These are phyloP conservation scores for Exophiala alcalophila DNA, from an alignment of 2,329 filamentous ascomycete species.

Conservation along the genomic window DNA sequence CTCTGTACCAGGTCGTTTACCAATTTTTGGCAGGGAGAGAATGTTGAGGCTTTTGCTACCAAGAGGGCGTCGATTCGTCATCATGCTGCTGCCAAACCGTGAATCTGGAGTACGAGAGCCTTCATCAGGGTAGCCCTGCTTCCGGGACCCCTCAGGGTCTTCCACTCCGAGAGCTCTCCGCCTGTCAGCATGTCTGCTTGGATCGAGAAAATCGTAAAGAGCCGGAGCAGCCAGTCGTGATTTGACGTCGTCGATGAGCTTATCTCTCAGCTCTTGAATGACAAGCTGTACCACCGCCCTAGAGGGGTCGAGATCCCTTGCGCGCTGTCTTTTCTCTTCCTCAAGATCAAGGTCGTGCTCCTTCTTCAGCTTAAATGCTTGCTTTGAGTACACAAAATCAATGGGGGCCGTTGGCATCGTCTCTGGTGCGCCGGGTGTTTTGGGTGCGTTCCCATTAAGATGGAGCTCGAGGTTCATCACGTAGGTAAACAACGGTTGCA, in stretches of 20 bases:
- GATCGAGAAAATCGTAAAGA: conserved; percentile 78
- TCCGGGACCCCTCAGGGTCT: conserved; percentile 62
- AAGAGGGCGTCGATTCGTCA: conserved; percentile 38
- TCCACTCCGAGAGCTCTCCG: conserved; percentile 74
- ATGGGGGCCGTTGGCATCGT: conserved; percentile 21
- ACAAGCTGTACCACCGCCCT: conserved; percentile 76
- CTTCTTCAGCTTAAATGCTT: conserved; percentile 52
- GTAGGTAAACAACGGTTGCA: conserved; percentile 86
- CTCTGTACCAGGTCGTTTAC: conserved; percentile 61
- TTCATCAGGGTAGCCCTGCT: conserved; percentile 60
- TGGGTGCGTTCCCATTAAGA: conserved; percentile 62
- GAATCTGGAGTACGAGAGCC: conserved; percentile 62
- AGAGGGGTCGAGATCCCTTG: conserved; percentile 87
- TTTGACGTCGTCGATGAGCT: conserved; percentile 84
- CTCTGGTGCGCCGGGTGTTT: conserved; percentile 53
- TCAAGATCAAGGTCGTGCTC: conserved; percentile 82
- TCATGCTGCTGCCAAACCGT: conserved; percentile 39
- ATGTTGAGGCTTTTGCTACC: conserved; percentile 52
- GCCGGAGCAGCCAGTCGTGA: conserved; percentile 79
- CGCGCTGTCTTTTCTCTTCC: conserved; percentile 83
- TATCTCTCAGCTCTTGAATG: conserved; percentile 76
- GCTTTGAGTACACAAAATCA: conserved; percentile 26
- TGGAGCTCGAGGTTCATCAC: conserved; percentile 86
- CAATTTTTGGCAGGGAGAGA: conserved; percentile 68
- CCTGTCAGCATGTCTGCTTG: conserved; percentile 74